phyloP scores from a whole-genome alignment of 2,329 filamentous ascomycete species.

The Sarocladium oryzae region DNA sequence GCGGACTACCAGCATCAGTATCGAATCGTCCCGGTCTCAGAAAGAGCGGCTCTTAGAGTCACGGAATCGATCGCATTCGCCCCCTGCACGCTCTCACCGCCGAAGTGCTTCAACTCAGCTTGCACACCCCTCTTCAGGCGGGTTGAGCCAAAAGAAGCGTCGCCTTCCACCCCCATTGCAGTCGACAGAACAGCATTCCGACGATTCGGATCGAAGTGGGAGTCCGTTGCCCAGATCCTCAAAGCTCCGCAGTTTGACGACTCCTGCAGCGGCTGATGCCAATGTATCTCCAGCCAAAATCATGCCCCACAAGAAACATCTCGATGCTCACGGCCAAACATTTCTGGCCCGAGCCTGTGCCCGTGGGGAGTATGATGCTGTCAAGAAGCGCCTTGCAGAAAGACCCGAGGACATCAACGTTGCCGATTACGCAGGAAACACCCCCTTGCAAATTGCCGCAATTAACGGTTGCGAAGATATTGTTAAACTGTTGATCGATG shows the following conservation, averaged over 20 bases:
- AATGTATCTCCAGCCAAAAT: constrained; percentile 63
- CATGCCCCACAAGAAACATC: constrained; percentile 71
- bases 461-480: constrained; percentile 82
- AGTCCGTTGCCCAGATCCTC: constrained; percentile 54
- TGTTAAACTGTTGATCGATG: constrained; percentile 77
- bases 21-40: constrained; percentile 26
- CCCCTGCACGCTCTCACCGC: constrained; percentile 51
- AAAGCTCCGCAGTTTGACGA: constrained; percentile 49
- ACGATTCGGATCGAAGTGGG: constrained; percentile 56
- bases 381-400: constrained; percentile 67
- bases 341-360: constrained; percentile 85
- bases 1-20: constrained; percentile 39
- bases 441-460: constrained; percentile 86
- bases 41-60: constrained; percentile 29
- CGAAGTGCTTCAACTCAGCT: constrained; percentile 60
- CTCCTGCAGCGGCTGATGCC: constrained; percentile 50
- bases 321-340: constrained; percentile 89
- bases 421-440: constrained; percentile 92
- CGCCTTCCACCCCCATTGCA: constrained; percentile 55
- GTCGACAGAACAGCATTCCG: constrained; percentile 59
- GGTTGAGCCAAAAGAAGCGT: constrained; percentile 53
- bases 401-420: constrained; percentile 84
- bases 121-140: constrained; percentile 46
- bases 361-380: constrained; percentile 72
- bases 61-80: constrained; percentile 49